A percentile compares a stretch with the other conserved stretches of the same genome.
Evolutionary conservation across 495 filamentous ascomycete species (phyloP).

Genomic region (Podospora pseudopauciseta): DNA sequence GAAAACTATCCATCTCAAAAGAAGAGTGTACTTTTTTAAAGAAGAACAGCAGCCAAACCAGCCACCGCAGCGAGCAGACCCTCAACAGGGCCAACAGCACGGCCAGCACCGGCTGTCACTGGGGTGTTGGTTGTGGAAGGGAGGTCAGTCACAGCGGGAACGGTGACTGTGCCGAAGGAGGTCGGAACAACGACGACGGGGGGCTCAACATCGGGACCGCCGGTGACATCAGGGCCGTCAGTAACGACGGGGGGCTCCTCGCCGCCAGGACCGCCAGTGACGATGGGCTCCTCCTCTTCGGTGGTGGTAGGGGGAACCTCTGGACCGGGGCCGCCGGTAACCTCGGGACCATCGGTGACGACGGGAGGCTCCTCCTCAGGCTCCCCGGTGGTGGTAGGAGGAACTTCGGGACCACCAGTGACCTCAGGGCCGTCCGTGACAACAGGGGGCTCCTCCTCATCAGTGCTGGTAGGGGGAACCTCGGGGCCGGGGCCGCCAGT

Average conservation of each 20-base stretch:
- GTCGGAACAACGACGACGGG: neutral
- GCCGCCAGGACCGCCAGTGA: neutral
- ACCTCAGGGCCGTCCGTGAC: neutral
- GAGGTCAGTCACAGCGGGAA: constrained; percentile 5
- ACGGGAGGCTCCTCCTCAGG: constrained; percentile 13
- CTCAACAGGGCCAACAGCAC: constrained; percentile 18
- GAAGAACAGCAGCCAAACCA: constrained; percentile 21
- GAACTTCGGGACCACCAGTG: constrained; percentile 18
- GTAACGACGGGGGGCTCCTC: constrained; percentile 10
- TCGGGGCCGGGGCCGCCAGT: constrained; percentile 25
- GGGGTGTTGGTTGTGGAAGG: constrained; percentile 12
- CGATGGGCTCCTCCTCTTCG: neutral
- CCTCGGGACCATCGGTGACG: constrained; percentile 2
- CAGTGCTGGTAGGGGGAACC: constrained; percentile 10
- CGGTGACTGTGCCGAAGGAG: constrained; percentile 13
- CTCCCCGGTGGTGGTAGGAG: constrained; percentile 5
- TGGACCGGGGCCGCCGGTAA: constrained; percentile 18
- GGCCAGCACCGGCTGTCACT: constrained; percentile 27
- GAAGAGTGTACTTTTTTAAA: constrained; percentile 13
- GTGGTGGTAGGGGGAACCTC: constrained; percentile 3
- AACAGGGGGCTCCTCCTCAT: constrained; percentile 7
- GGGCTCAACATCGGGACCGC: constrained; percentile 14
- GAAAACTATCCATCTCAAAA: neutral
- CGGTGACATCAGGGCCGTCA: neutral
- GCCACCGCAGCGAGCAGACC: constrained; percentile 21